Conservation (phyloP, 2,329 filamentous ascomycete species). For the Claviceps sp. region DNA sequence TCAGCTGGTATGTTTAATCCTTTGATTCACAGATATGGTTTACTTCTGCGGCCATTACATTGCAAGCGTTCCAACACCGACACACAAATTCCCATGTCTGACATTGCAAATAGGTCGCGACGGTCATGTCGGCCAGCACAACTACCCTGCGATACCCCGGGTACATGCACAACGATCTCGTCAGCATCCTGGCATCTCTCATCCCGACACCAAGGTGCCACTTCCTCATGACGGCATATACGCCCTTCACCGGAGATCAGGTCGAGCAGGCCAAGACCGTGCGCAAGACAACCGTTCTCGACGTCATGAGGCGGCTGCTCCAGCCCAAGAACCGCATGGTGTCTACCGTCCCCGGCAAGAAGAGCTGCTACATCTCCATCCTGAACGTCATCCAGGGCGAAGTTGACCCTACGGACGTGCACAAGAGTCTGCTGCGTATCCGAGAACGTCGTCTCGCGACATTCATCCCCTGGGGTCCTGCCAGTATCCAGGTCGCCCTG, state of each 20-base stretch:
- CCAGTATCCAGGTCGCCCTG: constrained; percentile 91
- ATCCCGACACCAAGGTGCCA: constrained; percentile 95
- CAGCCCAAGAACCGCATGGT: constrained; percentile 99
- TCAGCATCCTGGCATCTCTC: constrained; percentile 88
- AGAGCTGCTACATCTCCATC: constrained; percentile 98
- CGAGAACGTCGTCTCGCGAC: constrained; percentile 85
- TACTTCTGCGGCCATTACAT: too few relatives aligned
- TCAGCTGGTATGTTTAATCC: constrained; percentile 50
- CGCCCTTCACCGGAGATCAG: constrained; percentile 90
- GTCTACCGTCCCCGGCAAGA: constrained; percentile 85
- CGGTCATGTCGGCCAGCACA: constrained; percentile 96
- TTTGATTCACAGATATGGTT: too few relatives aligned
- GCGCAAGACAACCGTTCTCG: constrained; percentile 91
- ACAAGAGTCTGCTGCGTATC: constrained; percentile 94
- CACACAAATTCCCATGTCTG: not conserved
- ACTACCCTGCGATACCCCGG: constrained; percentile 93
- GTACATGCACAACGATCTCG: constrained; percentile 99
- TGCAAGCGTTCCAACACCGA: not conserved
- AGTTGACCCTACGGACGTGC: constrained; percentile 93
- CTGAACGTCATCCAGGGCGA: constrained; percentile 98
- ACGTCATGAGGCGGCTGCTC: constrained; percentile 89
- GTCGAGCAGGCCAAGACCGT: constrained; percentile 96
- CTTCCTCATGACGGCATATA: constrained; percentile 97
- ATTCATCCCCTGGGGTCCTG: constrained; percentile 97
- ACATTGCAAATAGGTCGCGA: constrained; percentile 48